Conservation (phyloP, 495 filamentous ascomycete species). For the Hyaloscypha hepaticicola region DNA sequence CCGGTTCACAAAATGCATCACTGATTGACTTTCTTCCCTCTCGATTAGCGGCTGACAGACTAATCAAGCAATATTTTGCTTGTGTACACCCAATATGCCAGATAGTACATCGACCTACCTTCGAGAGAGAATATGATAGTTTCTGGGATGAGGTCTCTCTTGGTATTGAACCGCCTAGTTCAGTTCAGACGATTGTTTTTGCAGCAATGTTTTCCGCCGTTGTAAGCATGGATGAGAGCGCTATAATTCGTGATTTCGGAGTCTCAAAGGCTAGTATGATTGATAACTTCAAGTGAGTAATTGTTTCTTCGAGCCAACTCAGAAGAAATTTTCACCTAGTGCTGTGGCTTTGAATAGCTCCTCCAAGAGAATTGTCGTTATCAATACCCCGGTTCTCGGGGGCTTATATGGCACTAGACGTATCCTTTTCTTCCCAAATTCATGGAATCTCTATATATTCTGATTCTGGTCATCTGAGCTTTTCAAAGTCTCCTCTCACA, state of each 20-base stretch:
- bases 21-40: conserved; percentile 58
- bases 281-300: conserved; percentile 37
- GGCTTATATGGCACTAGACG: no score
- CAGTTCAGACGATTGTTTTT: conserved; percentile 64
- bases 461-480: neutral
- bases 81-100: conserved; percentile 66
- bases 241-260: conserved; percentile 47
- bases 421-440: no score
- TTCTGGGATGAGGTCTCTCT: conserved; percentile 61
- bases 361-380: no score
- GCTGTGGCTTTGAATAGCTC: neutral
- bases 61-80: conserved; percentile 63
- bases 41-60: conserved; percentile 46
- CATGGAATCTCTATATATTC: no score
- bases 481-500: neutral
- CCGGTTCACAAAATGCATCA: conserved; percentile 39
- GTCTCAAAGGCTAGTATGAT: conserved; percentile 44
- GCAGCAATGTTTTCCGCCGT: conserved; percentile 65
- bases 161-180: conserved; percentile 57
- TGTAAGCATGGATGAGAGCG: conserved; percentile 56
- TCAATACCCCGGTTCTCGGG: no score
- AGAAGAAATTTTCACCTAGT: neutral
- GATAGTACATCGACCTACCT: conserved; percentile 61
- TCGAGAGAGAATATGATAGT: conserved; percentile 57
- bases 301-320: neutral